Evolutionary conservation across 352 stramenopile species (phyloP).

Genomic region (Pythium vanterpoolii): DNA sequence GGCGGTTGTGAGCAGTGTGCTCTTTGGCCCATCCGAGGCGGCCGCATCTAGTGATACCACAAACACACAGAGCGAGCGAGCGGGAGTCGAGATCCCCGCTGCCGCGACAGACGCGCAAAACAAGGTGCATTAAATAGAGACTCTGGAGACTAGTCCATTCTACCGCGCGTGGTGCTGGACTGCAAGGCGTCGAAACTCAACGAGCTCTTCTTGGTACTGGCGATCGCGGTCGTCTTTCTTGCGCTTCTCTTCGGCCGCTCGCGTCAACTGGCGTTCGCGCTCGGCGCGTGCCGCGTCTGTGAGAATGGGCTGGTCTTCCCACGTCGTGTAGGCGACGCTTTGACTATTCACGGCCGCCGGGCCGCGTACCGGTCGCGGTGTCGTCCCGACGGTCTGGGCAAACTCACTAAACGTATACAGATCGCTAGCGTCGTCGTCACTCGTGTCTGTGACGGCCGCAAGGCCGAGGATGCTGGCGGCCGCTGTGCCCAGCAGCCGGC

Average conservation of each 20-base stretch:
- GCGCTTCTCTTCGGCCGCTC: conserved; percentile 15
- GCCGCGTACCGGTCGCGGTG: neutral
- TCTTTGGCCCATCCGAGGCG: conserved; percentile 33
- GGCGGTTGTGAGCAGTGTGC: conserved; percentile 31
- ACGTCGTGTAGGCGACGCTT: conserved; percentile 12
- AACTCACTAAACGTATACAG: conserved; percentile 31
- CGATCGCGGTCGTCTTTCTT: conserved; percentile 45
- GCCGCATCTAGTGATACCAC: too few species aligned
- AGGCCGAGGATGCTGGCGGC: conserved; percentile 1
- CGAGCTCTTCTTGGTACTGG: conserved; percentile 54
- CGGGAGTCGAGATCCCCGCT: neutral
- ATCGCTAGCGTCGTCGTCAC: conserved; percentile 1
- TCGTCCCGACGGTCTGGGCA: conserved; percentile 5
- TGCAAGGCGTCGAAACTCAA: conserved; percentile 30
- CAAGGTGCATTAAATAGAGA: conserved; percentile 18
- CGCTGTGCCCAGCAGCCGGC: neutral
- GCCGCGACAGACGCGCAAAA: neutral
- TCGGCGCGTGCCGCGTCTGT: conserved; percentile 37
- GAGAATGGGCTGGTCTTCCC: conserved; percentile 54
- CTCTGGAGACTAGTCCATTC: neutral
- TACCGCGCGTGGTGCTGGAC: conserved; percentile 1
- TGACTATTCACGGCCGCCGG: neutral
- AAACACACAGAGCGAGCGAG: neutral
- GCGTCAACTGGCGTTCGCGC: conserved; percentile 27
- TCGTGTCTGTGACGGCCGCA: neutral